Evolutionary conservation across 2,329 filamentous ascomycete species (phyloP), one percentile per base, ranked within the genome.

Genomic region (Paraphaeosphaeria minitans): DNA sequence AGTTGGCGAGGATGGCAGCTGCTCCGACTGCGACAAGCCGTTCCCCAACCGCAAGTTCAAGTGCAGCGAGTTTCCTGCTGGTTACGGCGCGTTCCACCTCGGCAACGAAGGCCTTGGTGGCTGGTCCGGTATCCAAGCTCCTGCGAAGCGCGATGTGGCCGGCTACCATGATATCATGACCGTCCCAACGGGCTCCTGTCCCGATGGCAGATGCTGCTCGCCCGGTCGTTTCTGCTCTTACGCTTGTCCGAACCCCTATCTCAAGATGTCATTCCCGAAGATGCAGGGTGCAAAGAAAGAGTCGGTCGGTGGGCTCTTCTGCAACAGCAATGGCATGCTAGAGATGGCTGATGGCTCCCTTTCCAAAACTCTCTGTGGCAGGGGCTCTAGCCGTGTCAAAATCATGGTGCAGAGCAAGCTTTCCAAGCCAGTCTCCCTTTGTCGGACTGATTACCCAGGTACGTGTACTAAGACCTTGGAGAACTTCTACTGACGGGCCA

Each of bases 391-490:
- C 42, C 86, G 88, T 48, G 77, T 82, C 64, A 76, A 68, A 65
- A 85, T 97, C 66, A 82, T 83, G 59, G 85, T 97, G 60, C 74
- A 88, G 77, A 99, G 97, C 84, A 87, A 89, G 56, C 83, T 97
- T 35, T 72, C 78, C 51, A 74, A 85, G 39, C 79, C 84, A 45
- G 89, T 91, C 29, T 85, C 89, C 46, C 85, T 96, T 67, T 99
- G 95, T 87, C 92, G 92, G 77, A 98, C 95, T 65, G 93, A 97
- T 77, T 99, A 99, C 80, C 95, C 95, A 62, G 94, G 93, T 84
- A 73, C 75, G 77, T 66, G 46, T 51, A 16, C 3, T n/a, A 22
- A 2, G 19, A n/a, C 12, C 12, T 14, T 1, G 3, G 5, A 10
- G 9, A 24, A 6, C 8, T n/a, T 29, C 12, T 33, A 46, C 57